phyloP scores from a whole-genome alignment of 2,329 filamentous ascomycete species.

The Fonsecaea multimorphosa region DNA sequence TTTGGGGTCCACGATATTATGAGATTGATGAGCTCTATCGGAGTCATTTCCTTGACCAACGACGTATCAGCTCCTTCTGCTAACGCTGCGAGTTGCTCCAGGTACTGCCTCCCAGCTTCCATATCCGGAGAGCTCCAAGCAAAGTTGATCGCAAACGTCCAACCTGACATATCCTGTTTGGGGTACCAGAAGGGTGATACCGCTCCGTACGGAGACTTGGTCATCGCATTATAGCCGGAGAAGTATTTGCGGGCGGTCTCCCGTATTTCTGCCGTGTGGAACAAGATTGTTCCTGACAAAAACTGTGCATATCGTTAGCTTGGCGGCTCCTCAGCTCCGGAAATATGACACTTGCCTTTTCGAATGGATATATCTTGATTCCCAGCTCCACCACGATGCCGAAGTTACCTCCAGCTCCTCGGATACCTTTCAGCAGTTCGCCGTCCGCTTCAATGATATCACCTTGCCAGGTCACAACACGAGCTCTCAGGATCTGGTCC shows the following conservation, averaged over 20 bases:
- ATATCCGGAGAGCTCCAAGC: constrained; percentile 13
- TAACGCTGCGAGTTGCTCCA: constrained; percentile 3
- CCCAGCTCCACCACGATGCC: constrained; percentile 18
- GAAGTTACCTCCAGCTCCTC: constrained; percentile 19
- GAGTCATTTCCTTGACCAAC: constrained; percentile 11
- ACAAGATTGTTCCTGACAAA: constrained; percentile 9
- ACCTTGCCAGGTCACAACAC: constrained; percentile 13
- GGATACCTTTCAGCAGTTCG: constrained; percentile 17
- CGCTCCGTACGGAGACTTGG: constrained; percentile 13
- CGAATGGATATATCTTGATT: constrained; percentile 14
- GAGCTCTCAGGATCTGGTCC: constrained; percentile 16
- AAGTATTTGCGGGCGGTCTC: constrained; percentile 14
- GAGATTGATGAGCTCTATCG: constrained; percentile 6
- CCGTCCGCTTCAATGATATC: constrained; percentile 16
- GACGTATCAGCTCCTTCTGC: constrained; percentile 11
- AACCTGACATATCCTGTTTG: constrained; percentile 3
- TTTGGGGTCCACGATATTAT: background rate
- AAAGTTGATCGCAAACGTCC: constrained; percentile 15
- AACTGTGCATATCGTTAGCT: constrained; percentile 7
- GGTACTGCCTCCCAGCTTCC: constrained; percentile 14
- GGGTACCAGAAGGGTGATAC: constrained; percentile 9
- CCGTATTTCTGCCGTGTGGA: constrained; percentile 8
- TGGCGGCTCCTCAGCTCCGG: background rate
- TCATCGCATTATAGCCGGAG: constrained; percentile 12
- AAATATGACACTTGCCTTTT: constrained; percentile 10